phyloP scores from a whole-genome alignment of 306 rosid genomes.

The Hylodesmum podocarpum region DNA sequence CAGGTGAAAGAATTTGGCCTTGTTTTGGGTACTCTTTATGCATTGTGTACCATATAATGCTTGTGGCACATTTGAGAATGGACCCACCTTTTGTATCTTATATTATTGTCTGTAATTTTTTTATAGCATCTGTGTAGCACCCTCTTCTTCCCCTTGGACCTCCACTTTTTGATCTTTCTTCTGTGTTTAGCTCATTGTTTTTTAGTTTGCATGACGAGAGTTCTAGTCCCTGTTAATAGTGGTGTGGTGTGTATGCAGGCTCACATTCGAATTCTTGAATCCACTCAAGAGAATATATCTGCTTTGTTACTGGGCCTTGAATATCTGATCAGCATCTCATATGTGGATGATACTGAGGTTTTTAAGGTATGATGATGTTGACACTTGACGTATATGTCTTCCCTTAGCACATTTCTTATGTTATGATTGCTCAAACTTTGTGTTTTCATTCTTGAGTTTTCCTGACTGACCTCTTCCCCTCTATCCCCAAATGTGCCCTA shows the following conservation, averaged over 20 bases:
- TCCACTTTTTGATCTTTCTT: too few relatives aligned
- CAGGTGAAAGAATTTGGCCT: background rate
- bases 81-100: background rate
- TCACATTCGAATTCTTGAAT: slow-evolving; percentile 75
- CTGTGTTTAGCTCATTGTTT: background rate
- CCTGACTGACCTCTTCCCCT: background rate
- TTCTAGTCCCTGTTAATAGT: background rate
- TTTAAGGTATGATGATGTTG: slow-evolving; percentile 57
- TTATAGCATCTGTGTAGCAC: background rate
- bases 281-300: slow-evolving; percentile 64
- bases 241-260: slow-evolving; percentile 41
- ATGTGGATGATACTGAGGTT: slow-evolving; percentile 89
- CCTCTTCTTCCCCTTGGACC: background rate
- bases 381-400: background rate
- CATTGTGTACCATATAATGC: background rate
- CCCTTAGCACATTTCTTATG: background rate
- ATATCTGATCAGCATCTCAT: slow-evolving; percentile 83
- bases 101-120: background rate
- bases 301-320: slow-evolving; percentile 78
- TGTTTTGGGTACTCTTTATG: background rate
- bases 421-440: background rate
- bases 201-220: background rate
- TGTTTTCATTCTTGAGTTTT: background rate
- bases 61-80: slow-evolving; percentile 3
- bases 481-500: background rate